Evolutionary conservation across 805 yeast species (phyloP), one percentile per base, ranked within the genome.

Genomic region (Lachancea mirantina): DNA sequence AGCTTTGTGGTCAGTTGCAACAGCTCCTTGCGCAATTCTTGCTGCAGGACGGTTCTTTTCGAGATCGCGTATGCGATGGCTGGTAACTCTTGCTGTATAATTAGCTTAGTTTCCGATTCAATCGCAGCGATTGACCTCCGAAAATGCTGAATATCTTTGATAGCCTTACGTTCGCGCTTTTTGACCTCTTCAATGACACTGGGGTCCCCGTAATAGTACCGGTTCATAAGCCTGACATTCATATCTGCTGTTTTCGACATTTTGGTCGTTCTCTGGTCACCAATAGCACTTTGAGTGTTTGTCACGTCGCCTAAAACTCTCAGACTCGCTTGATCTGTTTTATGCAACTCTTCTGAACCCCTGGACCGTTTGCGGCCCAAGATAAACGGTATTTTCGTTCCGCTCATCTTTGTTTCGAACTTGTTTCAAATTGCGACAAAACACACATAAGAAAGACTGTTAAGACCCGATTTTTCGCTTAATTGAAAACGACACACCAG

Each of bases 201-300:
- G 3, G 54, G 54, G 40, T 57, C 58, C 3, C 59, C 59, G 40
- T 48, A 57, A 22, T 44, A 45, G 38, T 45, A 49, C 21, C 44
- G 43, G 29, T 49, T 45, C 49, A 47, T 41, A 10, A 47, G 33
- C 30, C 51, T 35, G 20, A 32, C 36, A 26, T 41, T 47, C 14
- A 38, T 23, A 19, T 34, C 36, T 6, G 30, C 36, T 3, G 23
- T 18, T 30, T 30, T 30, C 16, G 21, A 16, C 18, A 10, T 11
- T n/a, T 20, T 26, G 21, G 16, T 17, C 14, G 18, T 28, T 13
- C 11, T 10, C 13, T 28, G 28, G 6, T 23, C 25, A 6, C 18
- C 19, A 6, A 32, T n/a, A 14, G 28, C 10, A 22, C 18, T 23
- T n/a, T n/a, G n/a, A 8, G 33, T 38, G 24, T 38, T 38, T n/a